phyloP scores from a whole-genome alignment of 1,139 yeast species.

The Pneumocystis wakefieldiae region DNA sequence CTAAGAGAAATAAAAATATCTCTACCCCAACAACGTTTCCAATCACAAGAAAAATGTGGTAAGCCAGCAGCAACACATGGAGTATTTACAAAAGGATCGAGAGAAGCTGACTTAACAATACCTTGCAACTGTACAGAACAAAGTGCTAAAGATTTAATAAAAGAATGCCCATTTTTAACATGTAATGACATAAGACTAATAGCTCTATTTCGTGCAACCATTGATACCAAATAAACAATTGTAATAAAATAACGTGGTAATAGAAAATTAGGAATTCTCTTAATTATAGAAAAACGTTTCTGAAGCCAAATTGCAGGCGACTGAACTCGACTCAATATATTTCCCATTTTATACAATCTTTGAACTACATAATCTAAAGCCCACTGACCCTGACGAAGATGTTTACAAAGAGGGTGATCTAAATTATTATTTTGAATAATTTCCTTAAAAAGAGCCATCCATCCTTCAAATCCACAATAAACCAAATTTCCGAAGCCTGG shows the following conservation, averaged over 20 bases:
- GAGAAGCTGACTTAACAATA: conserved; percentile 54
- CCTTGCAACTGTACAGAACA: conserved; percentile 86
- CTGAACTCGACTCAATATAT: conserved; percentile 32
- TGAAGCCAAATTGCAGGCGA: conserved; percentile 49
- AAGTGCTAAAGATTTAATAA: conserved; percentile 65
- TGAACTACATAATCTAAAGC: conserved; percentile 63
- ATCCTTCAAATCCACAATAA: conserved; percentile 88
- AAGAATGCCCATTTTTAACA: conserved; percentile 48
- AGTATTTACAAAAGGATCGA: conserved; percentile 43
- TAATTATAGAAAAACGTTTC: conserved; percentile 49
- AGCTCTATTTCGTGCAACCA: conserved; percentile 58
- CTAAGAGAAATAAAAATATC: conserved; percentile 81
- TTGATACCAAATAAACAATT: conserved; percentile 65
- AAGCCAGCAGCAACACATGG: conserved; percentile 90
- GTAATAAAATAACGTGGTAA: conserved; percentile 79
- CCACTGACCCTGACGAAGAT: conserved; percentile 75
- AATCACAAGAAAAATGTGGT: conserved; percentile 80
- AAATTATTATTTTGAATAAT: conserved; percentile 58
- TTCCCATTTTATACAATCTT: conserved; percentile 44
- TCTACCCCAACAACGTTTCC: conserved; percentile 98
- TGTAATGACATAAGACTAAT: conserved; percentile 40
- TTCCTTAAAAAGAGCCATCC: conserved; percentile 55
- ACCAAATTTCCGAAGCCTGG: conserved; percentile 61
- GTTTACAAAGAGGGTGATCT: conserved; percentile 70
- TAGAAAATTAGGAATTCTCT: conserved; percentile 57